Percentiles rank a stretch among this genome's conserved stretches.
phyloP scores from a whole-genome alignment of 768 basidiomycete species.

The Rossbeevera mucosa region DNA sequence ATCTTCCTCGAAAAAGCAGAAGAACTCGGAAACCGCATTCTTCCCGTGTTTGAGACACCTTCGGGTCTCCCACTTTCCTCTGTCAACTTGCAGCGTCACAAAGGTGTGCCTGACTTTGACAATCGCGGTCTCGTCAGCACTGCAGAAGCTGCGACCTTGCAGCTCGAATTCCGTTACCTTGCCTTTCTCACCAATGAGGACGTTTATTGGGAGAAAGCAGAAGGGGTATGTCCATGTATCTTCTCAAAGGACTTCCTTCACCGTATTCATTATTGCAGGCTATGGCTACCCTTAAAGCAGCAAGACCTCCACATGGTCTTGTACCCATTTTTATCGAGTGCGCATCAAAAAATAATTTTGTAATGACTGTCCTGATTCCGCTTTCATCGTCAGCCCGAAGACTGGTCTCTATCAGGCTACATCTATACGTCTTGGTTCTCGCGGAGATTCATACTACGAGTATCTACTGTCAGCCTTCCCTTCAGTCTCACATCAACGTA shows the following conservation, averaged over 20 bases:
- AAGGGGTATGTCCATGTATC: conserved; percentile 44
- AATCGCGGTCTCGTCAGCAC: conserved; percentile 65
- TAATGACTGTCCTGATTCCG: conserved; percentile 8
- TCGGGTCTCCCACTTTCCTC: conserved; percentile 78
- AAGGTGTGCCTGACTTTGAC: conserved; percentile 58
- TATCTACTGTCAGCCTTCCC: conserved; percentile 61
- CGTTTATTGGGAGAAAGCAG: conserved; percentile 76
- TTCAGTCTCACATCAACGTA: not conserved
- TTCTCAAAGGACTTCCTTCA: not conserved
- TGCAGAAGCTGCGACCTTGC: conserved; percentile 84
- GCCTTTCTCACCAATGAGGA: conserved; percentile 71
- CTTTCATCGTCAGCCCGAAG: conserved; percentile 35
- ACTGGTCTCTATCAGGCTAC: conserved; percentile 56
- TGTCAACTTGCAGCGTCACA: conserved; percentile 62
- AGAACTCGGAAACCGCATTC: conserved; percentile 82
- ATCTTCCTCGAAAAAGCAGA: conserved; percentile 72
- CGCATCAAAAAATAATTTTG: conserved; percentile 18
- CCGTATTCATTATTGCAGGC: conserved; percentile 34
- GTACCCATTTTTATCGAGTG: conserved; percentile 84
- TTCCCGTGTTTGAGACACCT: conserved; percentile 77
- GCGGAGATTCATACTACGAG: conserved; percentile 94
- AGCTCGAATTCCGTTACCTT: conserved; percentile 91
- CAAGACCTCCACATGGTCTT: conserved; percentile 64
- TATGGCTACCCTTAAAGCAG: conserved; percentile 65
- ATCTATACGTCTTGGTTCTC: conserved; percentile 83